A percentile compares a stretch with the other conserved stretches of the same genome.
Conservation (phyloP, 495 filamentous ascomycete genomes). For the Thermochaetoides thermophila region DNA sequence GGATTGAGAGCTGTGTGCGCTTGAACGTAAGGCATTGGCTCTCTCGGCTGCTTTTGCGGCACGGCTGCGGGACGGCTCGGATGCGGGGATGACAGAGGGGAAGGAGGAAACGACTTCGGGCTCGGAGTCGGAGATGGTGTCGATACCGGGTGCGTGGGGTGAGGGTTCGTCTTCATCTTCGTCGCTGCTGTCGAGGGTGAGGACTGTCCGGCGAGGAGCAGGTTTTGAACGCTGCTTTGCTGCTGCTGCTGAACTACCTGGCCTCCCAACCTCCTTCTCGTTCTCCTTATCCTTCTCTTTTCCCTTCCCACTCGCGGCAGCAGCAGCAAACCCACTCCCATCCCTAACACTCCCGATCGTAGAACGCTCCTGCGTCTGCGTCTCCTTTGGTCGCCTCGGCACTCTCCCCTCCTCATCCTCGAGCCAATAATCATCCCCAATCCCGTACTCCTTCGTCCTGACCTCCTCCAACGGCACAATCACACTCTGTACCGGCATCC, state of each 20-base stretch:
- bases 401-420: constrained; percentile 26
- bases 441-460: constrained; percentile 61
- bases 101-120: too few species aligned
- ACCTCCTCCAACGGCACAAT: constrained; percentile 73
- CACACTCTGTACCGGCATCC: constrained; percentile 36
- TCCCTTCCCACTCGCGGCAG: not conserved
- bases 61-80: constrained; percentile 14
- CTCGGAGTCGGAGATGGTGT: not conserved
- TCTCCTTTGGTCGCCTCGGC: constrained; percentile 14
- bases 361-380: constrained; percentile 5
- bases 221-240: not conserved
- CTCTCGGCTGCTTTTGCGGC: constrained; percentile 19
- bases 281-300: constrained; percentile 2
- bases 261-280: too few species aligned
- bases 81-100: constrained; percentile 1
- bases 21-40: too few species aligned
- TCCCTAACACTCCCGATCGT: too few species aligned
- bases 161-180: constrained; percentile 16
- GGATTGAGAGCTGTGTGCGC: too few species aligned
- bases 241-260: too few species aligned
- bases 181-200: constrained; percentile 25
- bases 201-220: constrained; percentile 7
- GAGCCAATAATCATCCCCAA: constrained; percentile 75
- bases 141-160: too few species aligned
- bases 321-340: too few species aligned